Evolutionary conservation across 2,329 filamentous ascomycete species (phyloP), one percentile per base, ranked within the genome.

Genomic region (Purpureocillium lavendulum): DNA sequence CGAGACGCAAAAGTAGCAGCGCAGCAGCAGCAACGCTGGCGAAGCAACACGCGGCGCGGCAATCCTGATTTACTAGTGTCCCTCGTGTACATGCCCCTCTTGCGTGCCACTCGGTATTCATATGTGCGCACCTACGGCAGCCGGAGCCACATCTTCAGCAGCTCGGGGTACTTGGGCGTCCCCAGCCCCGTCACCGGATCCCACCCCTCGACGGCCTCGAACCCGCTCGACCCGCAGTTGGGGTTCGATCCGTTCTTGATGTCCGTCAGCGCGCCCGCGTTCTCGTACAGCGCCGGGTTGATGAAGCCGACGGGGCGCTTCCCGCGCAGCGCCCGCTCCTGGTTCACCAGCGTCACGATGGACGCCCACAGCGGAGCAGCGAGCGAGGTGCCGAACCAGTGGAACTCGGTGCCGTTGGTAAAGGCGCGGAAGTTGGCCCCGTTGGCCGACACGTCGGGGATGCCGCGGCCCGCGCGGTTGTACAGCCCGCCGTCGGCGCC

Each of bases 391-490:
- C 51, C 51, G 17, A 38, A 45, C 39, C 41, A 37, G 36, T 38
- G 36, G 32, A 13, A 24, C 8, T 38, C n/a, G 13, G 6, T 32
- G 2, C 36, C 36, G 13, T 16, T 24, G 10, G 36, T 33, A 16
- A 38, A 38, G 10, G 36, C 30, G 7, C 36, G 32, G 35, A 73
- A 75, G 54, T 80, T 74, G 14, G 69, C 69, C 2, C 73, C 62
- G 39, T 78, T 62, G 2, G 59, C 58, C 6, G 55, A 52, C 5
- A 66, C 48, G 42, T 66, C 62, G 1, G 63, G 62, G 40, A 61
- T 63, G 7, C 53, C 62, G 24, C 64, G 55, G 9, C 61, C 60
- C 1, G 45, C 57, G 14, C 45, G 45, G 40, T 61, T 60, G 49
- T 61, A 64, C 24, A 58, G 52, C 9, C 54, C 51, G 11, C 51